phyloP scores from a whole-genome alignment of 78 protist genomes.

The Isochrysis galbana region DNA sequence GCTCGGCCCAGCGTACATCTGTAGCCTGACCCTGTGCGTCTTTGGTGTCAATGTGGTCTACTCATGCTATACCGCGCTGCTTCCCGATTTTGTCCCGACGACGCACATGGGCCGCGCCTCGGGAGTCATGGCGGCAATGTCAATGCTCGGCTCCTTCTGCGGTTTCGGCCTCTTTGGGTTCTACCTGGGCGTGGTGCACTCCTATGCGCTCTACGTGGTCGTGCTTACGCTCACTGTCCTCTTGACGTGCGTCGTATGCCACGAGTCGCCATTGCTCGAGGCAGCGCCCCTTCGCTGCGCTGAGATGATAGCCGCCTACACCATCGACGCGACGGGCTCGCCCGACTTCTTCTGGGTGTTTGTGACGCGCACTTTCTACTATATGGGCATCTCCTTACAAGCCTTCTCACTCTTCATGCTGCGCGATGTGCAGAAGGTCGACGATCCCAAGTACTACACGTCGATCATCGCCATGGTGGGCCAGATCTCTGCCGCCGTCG shows the following conservation, averaged over 20 bases:
- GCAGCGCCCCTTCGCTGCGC: background rate
- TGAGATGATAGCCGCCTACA: conserved; percentile 12
- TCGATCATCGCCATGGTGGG: conserved; percentile 30
- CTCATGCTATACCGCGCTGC: conserved; percentile 38
- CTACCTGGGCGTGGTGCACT: background rate
- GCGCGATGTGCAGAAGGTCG: conserved; percentile 29
- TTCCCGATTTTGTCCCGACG: conserved; percentile 22
- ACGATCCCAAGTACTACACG: conserved; percentile 11
- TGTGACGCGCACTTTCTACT: conserved; percentile 40
- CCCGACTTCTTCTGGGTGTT: conserved; percentile 57
- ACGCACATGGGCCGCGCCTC: background rate
- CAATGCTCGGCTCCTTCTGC: background rate
- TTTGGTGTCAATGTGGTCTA: background rate
- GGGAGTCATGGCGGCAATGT: conserved; percentile 4
- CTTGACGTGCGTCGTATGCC: background rate
- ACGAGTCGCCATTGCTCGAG: background rate
- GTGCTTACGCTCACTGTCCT: background rate
- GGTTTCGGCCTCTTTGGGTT: conserved; percentile 10
- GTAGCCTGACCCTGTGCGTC: background rate
- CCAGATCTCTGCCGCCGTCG: conserved; percentile 28
- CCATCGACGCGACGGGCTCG: background rate
- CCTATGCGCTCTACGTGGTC: background rate
- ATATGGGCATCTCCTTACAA: conserved; percentile 29
- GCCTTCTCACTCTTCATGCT: conserved; percentile 45
- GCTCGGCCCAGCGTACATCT: background rate